Evolutionary conservation across 768 basidiomycete species (phyloP).

Genomic region (Calocera cornea): DNA sequence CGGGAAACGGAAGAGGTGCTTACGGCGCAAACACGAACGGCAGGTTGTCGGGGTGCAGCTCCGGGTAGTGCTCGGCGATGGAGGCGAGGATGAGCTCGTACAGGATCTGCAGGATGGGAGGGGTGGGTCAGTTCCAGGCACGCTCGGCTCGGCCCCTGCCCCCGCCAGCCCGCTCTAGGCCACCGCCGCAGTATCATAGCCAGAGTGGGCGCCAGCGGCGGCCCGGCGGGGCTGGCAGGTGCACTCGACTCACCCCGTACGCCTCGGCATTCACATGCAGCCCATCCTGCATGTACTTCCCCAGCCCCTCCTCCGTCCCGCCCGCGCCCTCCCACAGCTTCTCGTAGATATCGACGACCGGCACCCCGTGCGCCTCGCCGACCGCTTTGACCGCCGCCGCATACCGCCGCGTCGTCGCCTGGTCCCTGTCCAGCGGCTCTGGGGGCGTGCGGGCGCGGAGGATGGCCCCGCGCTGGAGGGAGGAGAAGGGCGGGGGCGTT

Average conservation of each 20-base stretch:
- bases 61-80: constrained; percentile 47
- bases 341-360: constrained; percentile 63
- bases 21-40: constrained; percentile 46
- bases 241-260: constrained; percentile 62
- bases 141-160: not conserved
- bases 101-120: constrained; percentile 35
- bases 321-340: constrained; percentile 63
- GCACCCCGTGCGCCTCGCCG: constrained; percentile 40
- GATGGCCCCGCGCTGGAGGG: constrained; percentile 40
- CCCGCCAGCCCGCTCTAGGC: too few species aligned
- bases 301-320: constrained; percentile 39
- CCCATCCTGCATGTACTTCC: constrained; percentile 52
- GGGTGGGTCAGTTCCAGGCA: not conserved
- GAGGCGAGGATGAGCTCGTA: constrained; percentile 48
- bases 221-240: too few species aligned
- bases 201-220: too few species aligned
- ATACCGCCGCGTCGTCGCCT: constrained; percentile 50
- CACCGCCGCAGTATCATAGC: too few species aligned
- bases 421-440: constrained; percentile 41
- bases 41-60: constrained; percentile 53
- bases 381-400: constrained; percentile 56
- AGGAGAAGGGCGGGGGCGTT: constrained; percentile 74
- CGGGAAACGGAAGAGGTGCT: constrained; percentile 24
- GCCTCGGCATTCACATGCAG: constrained; percentile 66
- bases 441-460: constrained; percentile 40